Evolutionary conservation across 139 green algal species (phyloP).

Genomic region (Eudorina sp.): DNA sequence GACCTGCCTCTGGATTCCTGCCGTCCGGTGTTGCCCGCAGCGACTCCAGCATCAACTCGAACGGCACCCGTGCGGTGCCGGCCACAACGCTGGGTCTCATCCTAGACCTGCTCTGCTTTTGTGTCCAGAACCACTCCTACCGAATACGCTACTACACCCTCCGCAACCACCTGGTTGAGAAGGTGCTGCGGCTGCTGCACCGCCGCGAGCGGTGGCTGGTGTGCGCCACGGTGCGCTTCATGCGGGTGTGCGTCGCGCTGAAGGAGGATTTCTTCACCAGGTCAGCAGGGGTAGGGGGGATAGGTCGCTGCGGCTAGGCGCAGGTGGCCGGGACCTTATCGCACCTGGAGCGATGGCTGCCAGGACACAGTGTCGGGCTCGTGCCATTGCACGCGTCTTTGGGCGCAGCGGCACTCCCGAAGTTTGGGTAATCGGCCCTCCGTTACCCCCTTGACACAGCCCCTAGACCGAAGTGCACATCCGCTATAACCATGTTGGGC

Average conservation of each 20-base stretch:
- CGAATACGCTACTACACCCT: conserved; percentile 94
- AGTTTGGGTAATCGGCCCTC: too few relatives aligned
- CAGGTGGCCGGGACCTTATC: too few relatives aligned
- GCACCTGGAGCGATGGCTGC: too few relatives aligned
- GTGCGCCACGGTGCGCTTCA: conserved; percentile 92
- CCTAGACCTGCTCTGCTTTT: conserved; percentile 96
- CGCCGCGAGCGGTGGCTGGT: conserved; percentile 89
- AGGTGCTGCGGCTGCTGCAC: conserved; percentile 88
- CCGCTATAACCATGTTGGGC: too few relatives aligned
- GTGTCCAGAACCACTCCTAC: conserved; percentile 92
- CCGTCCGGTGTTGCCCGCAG: background rate
- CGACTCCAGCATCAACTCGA: conserved; percentile 29
- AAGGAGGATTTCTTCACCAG: conserved; percentile 66
- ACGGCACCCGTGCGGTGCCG: conserved; percentile 52
- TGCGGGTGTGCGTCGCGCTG: conserved; percentile 90
- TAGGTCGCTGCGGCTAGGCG: too few relatives aligned
- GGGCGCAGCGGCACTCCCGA: too few relatives aligned
- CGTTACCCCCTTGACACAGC: too few relatives aligned
- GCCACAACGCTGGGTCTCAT: conserved; percentile 81
- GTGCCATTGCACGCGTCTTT: too few relatives aligned
- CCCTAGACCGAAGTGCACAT: too few relatives aligned
- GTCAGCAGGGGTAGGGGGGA: too few relatives aligned
- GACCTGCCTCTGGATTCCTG: background rate
- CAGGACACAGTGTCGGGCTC: too few relatives aligned
- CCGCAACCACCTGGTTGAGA: conserved; percentile 86